A percentile compares a stretch with the other conserved stretches of the same genome.
Evolutionary conservation across 1,284 basidiomycete species (phyloP).

Genomic region (Ceraceosorus guamensis): DNA sequence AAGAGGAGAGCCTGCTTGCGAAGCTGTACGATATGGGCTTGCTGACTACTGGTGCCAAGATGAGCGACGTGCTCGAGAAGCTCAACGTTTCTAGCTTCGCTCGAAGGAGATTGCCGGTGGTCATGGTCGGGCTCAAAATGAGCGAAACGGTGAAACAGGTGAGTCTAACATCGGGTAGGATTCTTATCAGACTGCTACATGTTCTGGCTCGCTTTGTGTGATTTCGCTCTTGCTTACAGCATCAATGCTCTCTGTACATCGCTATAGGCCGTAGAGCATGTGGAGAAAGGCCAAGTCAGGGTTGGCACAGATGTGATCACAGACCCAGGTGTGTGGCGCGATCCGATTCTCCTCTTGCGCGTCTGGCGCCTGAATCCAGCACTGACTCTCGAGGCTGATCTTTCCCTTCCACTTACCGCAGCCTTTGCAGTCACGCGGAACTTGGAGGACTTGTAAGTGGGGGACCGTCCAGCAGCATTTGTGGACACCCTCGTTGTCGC

Average conservation of each 20-base stretch:
- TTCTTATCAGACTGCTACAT: no score
- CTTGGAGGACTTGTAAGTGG: slow-evolving; percentile 79
- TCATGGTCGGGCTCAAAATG: slow-evolving; percentile 86
- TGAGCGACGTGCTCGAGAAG: slow-evolving; percentile 59
- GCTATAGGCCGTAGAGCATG: slow-evolving; percentile 79
- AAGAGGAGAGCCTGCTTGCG: slow-evolving; percentile 78
- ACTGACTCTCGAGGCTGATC: no score
- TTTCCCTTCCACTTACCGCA: no score
- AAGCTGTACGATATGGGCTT: slow-evolving; percentile 98
- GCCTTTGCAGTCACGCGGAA: slow-evolving; percentile 86
- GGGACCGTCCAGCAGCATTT: background rate
- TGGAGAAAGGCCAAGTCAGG: slow-evolving; percentile 96
- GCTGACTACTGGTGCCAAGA: slow-evolving; percentile 57
- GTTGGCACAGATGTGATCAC: slow-evolving; percentile 93
- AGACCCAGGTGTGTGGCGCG: slow-evolving; percentile 58
- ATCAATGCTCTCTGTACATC: background rate
- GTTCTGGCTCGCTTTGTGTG: no score
- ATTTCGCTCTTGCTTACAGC: background rate
- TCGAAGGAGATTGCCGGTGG: slow-evolving; percentile 79
- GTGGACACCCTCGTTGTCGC: background rate
- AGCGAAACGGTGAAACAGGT: slow-evolving; percentile 89
- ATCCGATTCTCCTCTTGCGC: no score
- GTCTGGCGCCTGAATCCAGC: no score
- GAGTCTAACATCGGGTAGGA: slow-evolving; percentile 46
- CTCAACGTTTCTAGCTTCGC: slow-evolving; percentile 91